Conservation (phyloP, 2,329 filamentous ascomycete genomes). For the Aureobasidium sp. region DNA sequence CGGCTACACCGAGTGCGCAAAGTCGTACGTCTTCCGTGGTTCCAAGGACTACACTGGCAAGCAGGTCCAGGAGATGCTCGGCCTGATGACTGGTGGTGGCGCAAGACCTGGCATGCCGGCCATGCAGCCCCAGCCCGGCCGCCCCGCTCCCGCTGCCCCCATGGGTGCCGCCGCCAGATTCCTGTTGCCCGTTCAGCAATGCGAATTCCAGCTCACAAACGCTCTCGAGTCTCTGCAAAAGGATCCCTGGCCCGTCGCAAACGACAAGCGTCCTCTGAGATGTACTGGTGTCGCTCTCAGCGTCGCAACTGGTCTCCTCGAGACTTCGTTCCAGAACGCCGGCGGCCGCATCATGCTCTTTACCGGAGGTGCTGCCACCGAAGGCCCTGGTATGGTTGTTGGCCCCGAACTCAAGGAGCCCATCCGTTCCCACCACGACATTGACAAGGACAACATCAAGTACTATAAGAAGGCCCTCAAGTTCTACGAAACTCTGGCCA, state of each 20-base stretch:
- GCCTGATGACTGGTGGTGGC: slow-evolving; percentile 52
- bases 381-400: slow-evolving; percentile 95
- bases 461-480: slow-evolving; percentile 99
- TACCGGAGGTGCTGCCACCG: slow-evolving; percentile 86
- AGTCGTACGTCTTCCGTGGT: slow-evolving; percentile 96
- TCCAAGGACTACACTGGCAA: slow-evolving; percentile 98
- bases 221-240: slow-evolving; percentile 91
- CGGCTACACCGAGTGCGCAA: slow-evolving; percentile 94
- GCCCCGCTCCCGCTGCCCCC: slow-evolving; percentile 52
- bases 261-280: slow-evolving; percentile 80
- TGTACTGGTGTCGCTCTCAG: slow-evolving; percentile 96
- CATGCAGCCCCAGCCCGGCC: slow-evolving; percentile 61
- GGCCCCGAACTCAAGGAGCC: slow-evolving; percentile 92
- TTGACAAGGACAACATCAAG: slow-evolving; percentile 97
- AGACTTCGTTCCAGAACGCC: slow-evolving; percentile 91
- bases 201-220: slow-evolving; percentile 95
- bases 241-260: slow-evolving; percentile 95
- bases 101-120: slow-evolving; percentile 66
- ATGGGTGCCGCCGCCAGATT: slow-evolving; percentile 83
- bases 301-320: slow-evolving; percentile 84
- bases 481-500: slow-evolving; percentile 93
- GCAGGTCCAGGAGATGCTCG: slow-evolving; percentile 99
- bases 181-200: slow-evolving; percentile 87
- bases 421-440: slow-evolving; percentile 96
- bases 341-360: slow-evolving; percentile 97